Evolutionary conservation across 2,329 filamentous ascomycete species (phyloP), one percentile per base, ranked within the genome.

Genomic region (Reticulascus tulasneorum): DNA sequence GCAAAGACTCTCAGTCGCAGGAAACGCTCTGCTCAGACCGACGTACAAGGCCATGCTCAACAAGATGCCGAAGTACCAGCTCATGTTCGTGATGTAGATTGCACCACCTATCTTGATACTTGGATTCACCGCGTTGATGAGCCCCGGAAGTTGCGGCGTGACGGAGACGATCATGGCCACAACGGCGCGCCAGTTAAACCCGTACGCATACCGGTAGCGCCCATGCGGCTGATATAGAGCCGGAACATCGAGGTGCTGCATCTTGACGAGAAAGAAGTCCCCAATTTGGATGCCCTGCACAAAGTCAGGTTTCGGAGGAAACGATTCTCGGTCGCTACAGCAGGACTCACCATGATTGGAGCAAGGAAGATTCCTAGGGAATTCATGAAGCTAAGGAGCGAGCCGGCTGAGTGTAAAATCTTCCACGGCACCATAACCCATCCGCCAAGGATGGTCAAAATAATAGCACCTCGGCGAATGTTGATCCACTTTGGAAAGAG

Each of bases 351-450:
- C n/a, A 76, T 75, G 40, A 84, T 78, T 0, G 79, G 79, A 0
- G 75, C 79, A 1, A 84, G 62, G 58, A 85, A 84, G 24, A 84
- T 68, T 29, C 60, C 50, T 40, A 63, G 52, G 1, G 79, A 79
- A 27, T 71, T 67, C 71, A 86, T 82, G 58, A 85, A 86, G 28
- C 73, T 70, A 4, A 82, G 58, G 46, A 84, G 77, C 2, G 70
- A 77, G 3, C 58, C 53, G 3, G 79, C 79, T 0, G 72, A 78
- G 22, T 56, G 64, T n/a, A 83, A 61, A 38, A 84, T 83, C 58
- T 81, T 81, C 79, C 79, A 83, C 2, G 77, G 78, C 1, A 79
- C 76, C 21, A 82, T 64, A 4, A 69, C 67, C 76, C 77, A 82
- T 16, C 71, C 72, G 1, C 59, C 62, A 15, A 78, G 53, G 4